Evolutionary conservation across 768 basidiomycete species (phyloP), one percentile per base, ranked within the genome.

Genomic region (Pisolithus sp.): DNA sequence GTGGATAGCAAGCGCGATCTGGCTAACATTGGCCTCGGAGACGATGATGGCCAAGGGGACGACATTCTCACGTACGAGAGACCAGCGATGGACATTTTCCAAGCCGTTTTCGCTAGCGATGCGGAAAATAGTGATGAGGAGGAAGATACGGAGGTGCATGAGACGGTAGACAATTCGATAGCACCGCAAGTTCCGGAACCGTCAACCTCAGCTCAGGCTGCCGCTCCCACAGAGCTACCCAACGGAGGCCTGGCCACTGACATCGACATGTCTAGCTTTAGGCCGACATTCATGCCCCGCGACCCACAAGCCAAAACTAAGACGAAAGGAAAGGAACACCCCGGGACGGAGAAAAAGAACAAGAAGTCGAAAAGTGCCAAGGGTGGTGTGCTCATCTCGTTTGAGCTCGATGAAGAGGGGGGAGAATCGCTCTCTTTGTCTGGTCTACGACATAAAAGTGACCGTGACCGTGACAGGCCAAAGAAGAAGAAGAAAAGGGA

Each of bases 101-200:
- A 95, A 65, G 93, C 95, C 3, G 97, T 99, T 54, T 99, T 99
- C 65, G 94, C 93, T 10, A 93, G 89, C 68, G 91, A 93, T 54
- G 90, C 92, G 42, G 93, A 95, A 60, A 89, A 90, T 34, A 85
- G 83, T 17, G 88, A 83, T 8, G 26, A 26, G 26, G 83, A 83
- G 2, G 90, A 92, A 4, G 68, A 47, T 44, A 58, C 49, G 60
- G 66, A 65, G 26, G 59, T 42, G 13, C 56, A 46, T 31, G 54
- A 53, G 4, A 49, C 53, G 47, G 48, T 7, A 48, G 30, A 49
- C 17, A 42, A 46, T 6, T 42, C 50, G 42, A 42, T 38, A 24
- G 44, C 57, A 0, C 44, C 46, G 48, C 26, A 26, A 26, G 26
- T 26, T 4, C 5, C 26, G 26, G 64, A 47, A 28, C 59, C 46